These are phyloP conservation scores for Dipteronia dyeriana DNA, from an alignment of 345 rosid genomes.

Conservation along the genomic window DNA sequence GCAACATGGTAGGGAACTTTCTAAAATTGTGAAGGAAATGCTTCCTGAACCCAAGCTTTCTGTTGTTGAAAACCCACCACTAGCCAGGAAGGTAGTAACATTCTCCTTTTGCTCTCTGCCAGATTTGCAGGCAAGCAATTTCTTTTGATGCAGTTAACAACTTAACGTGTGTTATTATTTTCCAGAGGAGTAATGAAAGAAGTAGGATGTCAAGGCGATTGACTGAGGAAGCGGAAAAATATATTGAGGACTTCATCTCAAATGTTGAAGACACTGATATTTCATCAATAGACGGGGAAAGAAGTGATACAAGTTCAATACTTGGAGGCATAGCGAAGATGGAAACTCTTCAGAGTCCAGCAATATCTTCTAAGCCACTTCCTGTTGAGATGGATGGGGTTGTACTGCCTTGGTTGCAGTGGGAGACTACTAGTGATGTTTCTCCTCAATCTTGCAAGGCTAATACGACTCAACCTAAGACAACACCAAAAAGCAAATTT, in stretches of 20 bases:
- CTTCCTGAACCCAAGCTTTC: conserved; percentile 49
- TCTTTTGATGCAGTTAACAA: neutral
- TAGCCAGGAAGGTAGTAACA: conserved; percentile 65
- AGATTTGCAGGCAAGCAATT: conserved; percentile 9
- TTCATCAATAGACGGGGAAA: conserved; percentile 90
- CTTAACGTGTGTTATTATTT: neutral
- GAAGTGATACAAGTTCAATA: conserved; percentile 85
- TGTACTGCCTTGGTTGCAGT: conserved; percentile 85
- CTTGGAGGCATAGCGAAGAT: conserved; percentile 53
- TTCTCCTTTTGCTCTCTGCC: neutral
- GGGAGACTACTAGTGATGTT: conserved; percentile 81
- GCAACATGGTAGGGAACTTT: conserved; percentile 62
- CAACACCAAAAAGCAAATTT: conserved; percentile 32
- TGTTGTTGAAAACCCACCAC: conserved; percentile 41
- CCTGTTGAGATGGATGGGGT: conserved; percentile 88
- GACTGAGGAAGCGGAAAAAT: conserved; percentile 89
- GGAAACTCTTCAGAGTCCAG: conserved; percentile 42
- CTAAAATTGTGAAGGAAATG: conserved; percentile 60
- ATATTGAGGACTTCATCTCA: conserved; percentile 81
- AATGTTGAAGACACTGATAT: conserved; percentile 94
- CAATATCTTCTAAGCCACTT: conserved; percentile 33
- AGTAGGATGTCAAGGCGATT: conserved; percentile 69
- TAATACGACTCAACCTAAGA: conserved; percentile 25
- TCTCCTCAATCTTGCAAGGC: conserved; percentile 43
- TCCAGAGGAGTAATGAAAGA: conserved; percentile 77